Evolutionary conservation across 352 stramenopile genomes (phyloP).

Genomic region (Phytophthora syringae): DNA sequence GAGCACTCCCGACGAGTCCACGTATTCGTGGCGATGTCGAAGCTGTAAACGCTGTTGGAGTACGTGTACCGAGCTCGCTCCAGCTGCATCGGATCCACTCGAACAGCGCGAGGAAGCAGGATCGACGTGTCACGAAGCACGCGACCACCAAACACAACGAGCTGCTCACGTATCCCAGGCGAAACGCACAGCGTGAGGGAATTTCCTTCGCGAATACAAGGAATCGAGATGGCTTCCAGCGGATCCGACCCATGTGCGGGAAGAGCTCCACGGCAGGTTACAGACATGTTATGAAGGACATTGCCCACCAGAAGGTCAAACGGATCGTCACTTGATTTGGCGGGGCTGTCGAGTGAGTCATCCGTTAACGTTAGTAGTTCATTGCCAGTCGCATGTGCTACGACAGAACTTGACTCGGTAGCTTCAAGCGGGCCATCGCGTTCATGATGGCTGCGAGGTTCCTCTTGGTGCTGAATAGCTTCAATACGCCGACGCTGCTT

Average conservation of each 20-base stretch:
- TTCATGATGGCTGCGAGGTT: not conserved
- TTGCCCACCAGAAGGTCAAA: constrained; percentile 45
- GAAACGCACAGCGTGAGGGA: constrained; percentile 62
- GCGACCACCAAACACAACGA: constrained; percentile 64
- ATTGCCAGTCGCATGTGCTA: not conserved
- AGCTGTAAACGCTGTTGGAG: constrained; percentile 66
- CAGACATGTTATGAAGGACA: constrained; percentile 38
- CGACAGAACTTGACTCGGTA: not conserved
- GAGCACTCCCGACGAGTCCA: constrained; percentile 56
- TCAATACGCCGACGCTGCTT: constrained; percentile 37
- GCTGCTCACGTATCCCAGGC: constrained; percentile 22
- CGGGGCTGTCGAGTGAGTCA: constrained; percentile 6
- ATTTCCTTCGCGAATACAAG: constrained; percentile 62
- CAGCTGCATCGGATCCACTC: constrained; percentile 49
- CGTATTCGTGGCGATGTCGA: constrained; percentile 37
- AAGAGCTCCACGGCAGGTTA: constrained; percentile 26
- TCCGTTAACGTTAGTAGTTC: constrained; percentile 8
- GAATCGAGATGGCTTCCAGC: constrained; percentile 49
- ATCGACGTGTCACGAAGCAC: constrained; percentile 57
- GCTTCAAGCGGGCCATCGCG: not conserved
- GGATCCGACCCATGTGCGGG: constrained; percentile 38
- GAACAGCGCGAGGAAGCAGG: constrained; percentile 40
- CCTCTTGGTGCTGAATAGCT: constrained; percentile 20
- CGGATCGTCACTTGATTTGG: constrained; percentile 11
- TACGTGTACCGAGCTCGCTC: constrained; percentile 67